A percentile compares a stretch with the other conserved stretches of the same genome.
phyloP scores from a whole-genome alignment of 169 alveolate species.

The Eimeria praecox region DNA sequence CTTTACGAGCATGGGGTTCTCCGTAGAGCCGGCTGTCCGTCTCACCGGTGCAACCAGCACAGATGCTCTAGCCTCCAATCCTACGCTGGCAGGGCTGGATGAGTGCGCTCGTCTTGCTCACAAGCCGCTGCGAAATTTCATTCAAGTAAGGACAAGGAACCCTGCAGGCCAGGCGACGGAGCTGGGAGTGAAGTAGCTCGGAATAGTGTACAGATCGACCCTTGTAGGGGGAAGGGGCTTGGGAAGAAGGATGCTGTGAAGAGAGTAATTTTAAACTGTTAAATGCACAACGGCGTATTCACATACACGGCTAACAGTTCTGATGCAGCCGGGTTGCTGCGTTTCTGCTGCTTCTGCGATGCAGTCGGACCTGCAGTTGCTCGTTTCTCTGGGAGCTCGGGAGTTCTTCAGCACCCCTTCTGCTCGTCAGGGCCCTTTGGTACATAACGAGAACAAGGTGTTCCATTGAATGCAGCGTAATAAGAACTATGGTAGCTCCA shows the following conservation, averaged over 20 bases:
- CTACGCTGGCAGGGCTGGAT: slow-evolving; percentile 67
- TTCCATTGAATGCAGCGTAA: not conserved
- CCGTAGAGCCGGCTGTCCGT: not conserved
- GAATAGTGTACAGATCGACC: no score
- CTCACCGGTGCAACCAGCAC: slow-evolving; percentile 57
- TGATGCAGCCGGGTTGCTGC: not conserved
- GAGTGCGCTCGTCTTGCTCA: slow-evolving; percentile 51
- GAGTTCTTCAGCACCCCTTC: not conserved
- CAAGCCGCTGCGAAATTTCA: slow-evolving; percentile 58
- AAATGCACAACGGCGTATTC: not conserved
- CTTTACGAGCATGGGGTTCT: slow-evolving; percentile 35
- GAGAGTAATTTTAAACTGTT: not conserved
- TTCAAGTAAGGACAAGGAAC: slow-evolving; percentile 15
- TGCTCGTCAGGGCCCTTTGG: slow-evolving; percentile 37
- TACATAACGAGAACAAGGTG: no score
- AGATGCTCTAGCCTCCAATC: slow-evolving; percentile 57
- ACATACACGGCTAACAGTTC: not conserved
- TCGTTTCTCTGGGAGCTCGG: slow-evolving; percentile 49
- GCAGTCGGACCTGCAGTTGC: slow-evolving; percentile 62
- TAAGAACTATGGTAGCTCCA: not conserved
- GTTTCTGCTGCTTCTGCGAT: not conserved
- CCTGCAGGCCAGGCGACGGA: not conserved
- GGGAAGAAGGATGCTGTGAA: not conserved
- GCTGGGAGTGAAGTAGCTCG: not conserved
- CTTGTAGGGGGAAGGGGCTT: not conserved